phyloP scores from a whole-genome alignment of 2,329 filamentous ascomycete species.

The Colletotrichum salicis region DNA sequence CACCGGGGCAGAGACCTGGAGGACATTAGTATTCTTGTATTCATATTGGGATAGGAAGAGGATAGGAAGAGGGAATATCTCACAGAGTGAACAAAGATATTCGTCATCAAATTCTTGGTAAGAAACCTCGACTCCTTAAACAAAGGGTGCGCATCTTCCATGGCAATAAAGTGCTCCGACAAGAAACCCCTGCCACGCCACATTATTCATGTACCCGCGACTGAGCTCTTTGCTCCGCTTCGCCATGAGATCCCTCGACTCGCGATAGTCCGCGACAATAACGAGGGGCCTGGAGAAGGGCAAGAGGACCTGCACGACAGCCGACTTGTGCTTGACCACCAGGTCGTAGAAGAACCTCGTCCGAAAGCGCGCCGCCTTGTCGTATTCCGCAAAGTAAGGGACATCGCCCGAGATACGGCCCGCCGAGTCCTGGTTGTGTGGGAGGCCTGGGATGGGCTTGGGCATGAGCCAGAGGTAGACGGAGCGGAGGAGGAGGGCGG shows the following conservation, averaged over 20 bases:
- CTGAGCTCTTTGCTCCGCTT: conserved; percentile 11
- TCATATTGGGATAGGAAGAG: accelerated
- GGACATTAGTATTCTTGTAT: too few species aligned
- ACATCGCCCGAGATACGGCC: not conserved
- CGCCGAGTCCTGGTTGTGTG: not conserved
- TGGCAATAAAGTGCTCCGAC: conserved; percentile 10
- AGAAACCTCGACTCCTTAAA: conserved; percentile 11
- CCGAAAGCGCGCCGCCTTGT: conserved; percentile 5
- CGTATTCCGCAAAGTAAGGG: not conserved
- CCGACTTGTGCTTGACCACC: not conserved
- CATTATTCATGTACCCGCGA: not conserved
- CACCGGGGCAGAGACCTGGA: not conserved
- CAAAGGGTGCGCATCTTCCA: conserved; percentile 3
- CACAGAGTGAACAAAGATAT: conserved; percentile 1
- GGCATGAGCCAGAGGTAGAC: not conserved
- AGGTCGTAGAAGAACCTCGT: not conserved
- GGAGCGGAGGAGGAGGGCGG: not conserved
- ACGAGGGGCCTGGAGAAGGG: not conserved
- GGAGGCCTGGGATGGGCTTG: not conserved
- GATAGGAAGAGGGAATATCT: not conserved
- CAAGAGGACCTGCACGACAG: conserved; percentile 3
- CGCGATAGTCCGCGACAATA: conserved; percentile 2
- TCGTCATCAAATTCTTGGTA: conserved; percentile 16
- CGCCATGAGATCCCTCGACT: conserved; percentile 9
- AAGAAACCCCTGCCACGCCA: conserved; percentile 3